Evolutionary conservation across 2,329 filamentous ascomycete genomes (phyloP).

Genomic region (Cordyceps cicadae): DNA sequence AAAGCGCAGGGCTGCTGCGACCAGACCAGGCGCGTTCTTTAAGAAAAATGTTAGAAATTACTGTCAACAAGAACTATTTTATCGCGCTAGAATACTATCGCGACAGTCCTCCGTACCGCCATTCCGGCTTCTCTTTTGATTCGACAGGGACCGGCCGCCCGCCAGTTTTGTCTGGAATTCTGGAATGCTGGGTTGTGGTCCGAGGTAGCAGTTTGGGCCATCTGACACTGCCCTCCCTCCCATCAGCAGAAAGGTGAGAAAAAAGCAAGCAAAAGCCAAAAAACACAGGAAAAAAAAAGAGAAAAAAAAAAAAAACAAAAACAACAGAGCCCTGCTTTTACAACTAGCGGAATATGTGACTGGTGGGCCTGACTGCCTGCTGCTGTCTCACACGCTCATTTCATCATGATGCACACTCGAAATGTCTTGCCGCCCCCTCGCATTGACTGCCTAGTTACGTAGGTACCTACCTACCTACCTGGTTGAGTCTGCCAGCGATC

Average conservation of each 20-base stretch:
- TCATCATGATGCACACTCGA: not conserved
- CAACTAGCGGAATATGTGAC: no score
- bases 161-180: not conserved
- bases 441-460: not conserved
- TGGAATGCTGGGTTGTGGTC: not conserved
- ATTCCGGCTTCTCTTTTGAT: not conserved
- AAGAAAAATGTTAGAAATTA: no score
- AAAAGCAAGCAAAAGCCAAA: not conserved
- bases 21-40: not conserved
- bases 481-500: not conserved
- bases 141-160: no score
- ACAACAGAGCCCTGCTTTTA: not conserved
- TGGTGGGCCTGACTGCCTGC: no score
- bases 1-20: not conserved
- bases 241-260: not conserved
- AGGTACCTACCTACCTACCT: no score
- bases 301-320: not conserved
- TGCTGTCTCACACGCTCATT: not conserved
- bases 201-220: not conserved
- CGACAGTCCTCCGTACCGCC: no score
- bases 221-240: not conserved
- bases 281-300: not conserved
- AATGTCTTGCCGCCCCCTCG: conserved; percentile 9
- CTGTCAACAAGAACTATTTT: no score
- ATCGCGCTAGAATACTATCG: no score